Evolutionary conservation across 1,284 basidiomycete genomes (phyloP).

Genomic region (Neonothopanus nambi): DNA sequence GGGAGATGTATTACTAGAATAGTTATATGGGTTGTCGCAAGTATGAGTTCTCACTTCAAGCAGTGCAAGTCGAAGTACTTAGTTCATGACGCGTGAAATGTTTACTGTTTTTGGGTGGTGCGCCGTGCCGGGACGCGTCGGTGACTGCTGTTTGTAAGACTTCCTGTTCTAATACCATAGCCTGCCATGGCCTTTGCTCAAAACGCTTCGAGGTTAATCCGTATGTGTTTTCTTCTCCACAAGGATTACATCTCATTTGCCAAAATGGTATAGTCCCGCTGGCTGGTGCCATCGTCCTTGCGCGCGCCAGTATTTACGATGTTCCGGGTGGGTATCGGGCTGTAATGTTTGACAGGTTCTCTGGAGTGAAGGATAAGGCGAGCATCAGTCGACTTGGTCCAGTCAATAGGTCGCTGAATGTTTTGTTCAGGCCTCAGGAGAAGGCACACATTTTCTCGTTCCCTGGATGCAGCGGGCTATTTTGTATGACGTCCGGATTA

Average conservation of each 20-base stretch:
- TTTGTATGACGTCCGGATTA: slow-evolving; percentile 96
- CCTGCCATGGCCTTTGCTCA: slow-evolving; percentile 16
- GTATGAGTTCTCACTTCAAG: not conserved
- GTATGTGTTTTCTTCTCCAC: not conserved
- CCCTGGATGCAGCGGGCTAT: slow-evolving; percentile 97
- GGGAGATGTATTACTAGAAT: slow-evolving; percentile 48
- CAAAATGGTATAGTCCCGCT: slow-evolving; percentile 66
- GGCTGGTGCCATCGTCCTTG: slow-evolving; percentile 62
- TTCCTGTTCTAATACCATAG: no score
- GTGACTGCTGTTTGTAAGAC: no score
- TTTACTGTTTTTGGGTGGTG: no score
- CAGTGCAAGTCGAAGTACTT: not conserved
- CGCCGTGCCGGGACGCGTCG: no score
- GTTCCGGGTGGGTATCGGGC: slow-evolving; percentile 93
- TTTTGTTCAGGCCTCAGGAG: slow-evolving; percentile 66
- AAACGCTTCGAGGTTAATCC: slow-evolving; percentile 15
- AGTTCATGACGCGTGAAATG: not conserved
- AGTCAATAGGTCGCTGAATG: not conserved
- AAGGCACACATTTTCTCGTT: slow-evolving; percentile 97
- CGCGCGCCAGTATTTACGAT: slow-evolving; percentile 88
- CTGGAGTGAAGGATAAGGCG: slow-evolving; percentile 84
- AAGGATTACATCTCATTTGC: not conserved
- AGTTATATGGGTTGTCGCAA: slow-evolving; percentile 7
- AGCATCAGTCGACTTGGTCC: slow-evolving; percentile 19
- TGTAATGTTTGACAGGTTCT: slow-evolving; percentile 98